Evolutionary conservation across 2,329 filamentous ascomycete genomes (phyloP).

Genomic region (Pleoardoris graminearum): DNA sequence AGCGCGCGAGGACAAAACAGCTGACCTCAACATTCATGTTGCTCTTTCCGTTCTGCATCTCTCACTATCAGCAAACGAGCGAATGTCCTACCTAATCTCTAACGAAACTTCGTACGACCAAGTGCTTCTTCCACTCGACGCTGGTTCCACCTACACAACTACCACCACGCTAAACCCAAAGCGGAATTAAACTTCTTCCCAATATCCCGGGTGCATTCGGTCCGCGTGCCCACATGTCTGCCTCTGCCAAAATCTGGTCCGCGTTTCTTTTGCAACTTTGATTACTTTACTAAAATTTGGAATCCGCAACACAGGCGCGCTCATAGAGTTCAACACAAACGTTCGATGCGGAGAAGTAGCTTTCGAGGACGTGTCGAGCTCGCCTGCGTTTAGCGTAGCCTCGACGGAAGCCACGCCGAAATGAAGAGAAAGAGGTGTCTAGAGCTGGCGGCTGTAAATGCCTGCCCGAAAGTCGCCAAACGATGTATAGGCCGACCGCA

Average conservation of each 20-base stretch:
- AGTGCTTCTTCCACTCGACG: not conserved
- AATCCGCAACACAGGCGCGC: not conserved
- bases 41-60: not conserved
- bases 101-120: not conserved
- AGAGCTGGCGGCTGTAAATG: slow-evolving; percentile 1
- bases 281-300: not conserved
- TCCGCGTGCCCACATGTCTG: not conserved
- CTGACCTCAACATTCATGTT: not conserved
- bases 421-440: slow-evolving; percentile 27
- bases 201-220: not conserved
- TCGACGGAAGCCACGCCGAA: not conserved
- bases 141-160: not conserved
- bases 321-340: not conserved
- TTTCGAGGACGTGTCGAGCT: not conserved
- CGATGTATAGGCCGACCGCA: not conserved
- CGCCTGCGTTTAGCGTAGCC: not conserved
- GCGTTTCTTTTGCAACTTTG: not conserved
- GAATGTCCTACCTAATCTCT: too few relatives aligned
- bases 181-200: not conserved
- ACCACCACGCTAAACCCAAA: not conserved
- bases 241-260: not conserved
- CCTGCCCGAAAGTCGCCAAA: slow-evolving; percentile 16
- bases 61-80: not conserved
- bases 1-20: too few relatives aligned
- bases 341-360: not conserved